Evolutionary conservation across 192 early-diverging fungal genomes (phyloP), one percentile per base, ranked within the genome.

Genomic region (Polychytrium aggregatum): DNA sequence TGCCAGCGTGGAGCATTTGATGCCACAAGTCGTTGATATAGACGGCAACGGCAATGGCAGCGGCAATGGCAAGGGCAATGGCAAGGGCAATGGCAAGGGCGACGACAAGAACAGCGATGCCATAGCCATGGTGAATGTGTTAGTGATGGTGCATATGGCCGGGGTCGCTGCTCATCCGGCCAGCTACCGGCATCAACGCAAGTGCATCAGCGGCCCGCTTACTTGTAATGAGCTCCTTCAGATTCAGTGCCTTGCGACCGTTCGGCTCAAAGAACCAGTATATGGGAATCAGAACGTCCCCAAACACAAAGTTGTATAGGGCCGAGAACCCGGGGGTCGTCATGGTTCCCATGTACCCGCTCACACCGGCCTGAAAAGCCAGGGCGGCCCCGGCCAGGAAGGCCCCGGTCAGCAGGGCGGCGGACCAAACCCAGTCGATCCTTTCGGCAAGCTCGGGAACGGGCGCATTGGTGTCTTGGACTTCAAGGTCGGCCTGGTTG

Each of bases 111-210:
- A 17, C 18, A 0, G 50, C 26, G 18, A 48, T 16, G 3, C 46
- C 41, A 7, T 18, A 22, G 34, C 58, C 58, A 1, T 13, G 13
- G 22, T 17, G 20, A 29, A 60, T 48, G 0, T 50, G 53, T 4
- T 10, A 60, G 29, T n/a, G 31, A 13, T 9, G 58, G 37, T 10
- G 48, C 22, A 28, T 33, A 58, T 41, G 34, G 4, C 50, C 58
- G 24, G 53, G 58, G 17, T 46, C 39, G 2, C 50, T 51, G 52
- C 53, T 60, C 52, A 60, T n/a, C n/a, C n/a, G n/a, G n/a, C n/a
- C n/a, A n/a, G n/a, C n/a, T n/a, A n/a, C n/a, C n/a, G n/a, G n/a
- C n/a, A n/a, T n/a, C n/a, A n/a, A n/a, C n/a, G n/a, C n/a, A n/a
- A n/a, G n/a, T n/a, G n/a, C n/a, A n/a, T n/a, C 52, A 14, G 56